Conservation (phyloP, 805 yeast species). For the Lachancea sp. region DNA sequence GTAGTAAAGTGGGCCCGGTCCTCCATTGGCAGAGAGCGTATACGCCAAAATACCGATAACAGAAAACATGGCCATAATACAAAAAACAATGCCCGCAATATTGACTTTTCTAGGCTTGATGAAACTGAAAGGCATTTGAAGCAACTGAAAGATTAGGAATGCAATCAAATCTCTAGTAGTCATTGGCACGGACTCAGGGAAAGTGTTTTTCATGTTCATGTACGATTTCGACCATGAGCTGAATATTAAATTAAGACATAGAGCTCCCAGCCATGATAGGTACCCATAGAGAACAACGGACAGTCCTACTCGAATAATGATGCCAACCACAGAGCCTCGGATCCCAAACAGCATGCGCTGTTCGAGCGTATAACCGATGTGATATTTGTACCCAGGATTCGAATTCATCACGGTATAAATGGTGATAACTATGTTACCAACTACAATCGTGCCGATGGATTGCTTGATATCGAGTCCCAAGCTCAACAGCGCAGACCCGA, state of each 20-base stretch:
- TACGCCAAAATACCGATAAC: conserved; percentile 32
- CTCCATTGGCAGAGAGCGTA: conserved; percentile 26
- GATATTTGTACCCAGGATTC: conserved; percentile 28
- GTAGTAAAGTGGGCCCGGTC: conserved; percentile 32
- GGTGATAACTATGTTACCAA: conserved; percentile 17
- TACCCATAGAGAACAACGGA: conserved; percentile 39
- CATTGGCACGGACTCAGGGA: conserved; percentile 31
- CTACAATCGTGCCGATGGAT: conserved; percentile 27
- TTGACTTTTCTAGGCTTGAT: conserved; percentile 33
- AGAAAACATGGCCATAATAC: conserved; percentile 25
- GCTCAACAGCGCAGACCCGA: conserved; percentile 28
- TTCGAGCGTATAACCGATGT: conserved; percentile 35
- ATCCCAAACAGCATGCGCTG: conserved; percentile 37
- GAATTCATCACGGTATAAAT: conserved; percentile 22
- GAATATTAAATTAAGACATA: conserved; percentile 32
- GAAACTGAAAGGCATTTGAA: conserved; percentile 25
- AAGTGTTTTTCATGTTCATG: conserved; percentile 23
- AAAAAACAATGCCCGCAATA: conserved; percentile 21
- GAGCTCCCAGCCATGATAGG: conserved; percentile 34
- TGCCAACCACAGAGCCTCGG: conserved; percentile 32
- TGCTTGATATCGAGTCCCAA: conserved; percentile 27
- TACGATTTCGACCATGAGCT: conserved; percentile 23
- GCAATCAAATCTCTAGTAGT: conserved; percentile 37
- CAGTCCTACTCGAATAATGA: conserved; percentile 34
- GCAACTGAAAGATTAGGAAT: conserved; percentile 35